A percentile compares a stretch with the other conserved stretches of the same genome.
phyloP scores from a whole-genome alignment of 345 rosid species.

The Sonneratia alba region DNA sequence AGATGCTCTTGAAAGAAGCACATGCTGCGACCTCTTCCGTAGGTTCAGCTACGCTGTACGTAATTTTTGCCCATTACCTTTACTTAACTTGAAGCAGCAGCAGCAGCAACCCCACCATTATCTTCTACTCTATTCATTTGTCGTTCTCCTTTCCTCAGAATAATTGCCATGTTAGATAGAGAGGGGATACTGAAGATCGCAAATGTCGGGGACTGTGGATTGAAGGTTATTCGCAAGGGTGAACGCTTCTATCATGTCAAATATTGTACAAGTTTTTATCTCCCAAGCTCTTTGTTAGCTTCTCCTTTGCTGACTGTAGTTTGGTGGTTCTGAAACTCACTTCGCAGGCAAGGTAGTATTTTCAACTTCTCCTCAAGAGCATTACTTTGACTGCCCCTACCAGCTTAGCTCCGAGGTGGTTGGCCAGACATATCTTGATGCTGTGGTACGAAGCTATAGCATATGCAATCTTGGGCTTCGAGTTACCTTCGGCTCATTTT shows the following conservation, averaged over 20 bases:
- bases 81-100: background rate
- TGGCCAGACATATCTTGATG: conserved; percentile 78
- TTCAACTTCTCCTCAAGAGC: conserved; percentile 74
- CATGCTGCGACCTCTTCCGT: conserved; percentile 61
- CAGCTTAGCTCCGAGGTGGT: conserved; percentile 73
- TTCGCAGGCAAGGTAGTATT: conserved; percentile 53
- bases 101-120: background rate
- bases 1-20: conserved; percentile 66
- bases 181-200: conserved; percentile 59
- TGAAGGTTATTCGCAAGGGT: conserved; percentile 67
- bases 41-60: conserved; percentile 82
- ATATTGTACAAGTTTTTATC: background rate
- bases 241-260: background rate
- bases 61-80: background rate
- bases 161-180: conserved; percentile 70
- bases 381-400: conserved; percentile 82
- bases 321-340: background rate
- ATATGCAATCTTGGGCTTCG: background rate
- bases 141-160: conserved; percentile 29
- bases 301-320: conserved; percentile 3
- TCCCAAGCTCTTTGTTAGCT: background rate
- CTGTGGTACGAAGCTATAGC: conserved; percentile 37
- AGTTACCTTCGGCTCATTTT: background rate
- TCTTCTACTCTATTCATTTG: background rate
- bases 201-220: conserved; percentile 83